Evolutionary conservation across 1,284 basidiomycete species (phyloP), one percentile per base, ranked within the genome.

Genomic region (Trichosporon asahii): DNA sequence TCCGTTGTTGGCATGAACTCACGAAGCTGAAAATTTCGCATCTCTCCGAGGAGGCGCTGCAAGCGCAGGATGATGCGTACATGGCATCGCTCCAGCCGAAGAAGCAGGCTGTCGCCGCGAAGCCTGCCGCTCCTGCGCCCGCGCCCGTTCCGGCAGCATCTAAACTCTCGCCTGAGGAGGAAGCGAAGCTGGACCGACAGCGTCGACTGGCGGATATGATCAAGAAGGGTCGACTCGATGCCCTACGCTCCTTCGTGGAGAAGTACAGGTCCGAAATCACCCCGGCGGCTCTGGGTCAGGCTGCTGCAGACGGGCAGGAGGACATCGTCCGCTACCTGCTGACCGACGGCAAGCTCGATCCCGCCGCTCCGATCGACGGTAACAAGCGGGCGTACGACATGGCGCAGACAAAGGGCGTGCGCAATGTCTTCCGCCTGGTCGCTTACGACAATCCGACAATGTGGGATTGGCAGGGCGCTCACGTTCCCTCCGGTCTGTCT

Each of bases 391-490:
- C 97, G 0, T 99, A 98, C 83, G 94, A 99, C 78, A 83, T 96
- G 18, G 89, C 93, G 15, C 84, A 87, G 23, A 89, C 88, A 18
- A 89, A 90, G 66, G 86, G 82, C 0, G 87, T 91, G 0, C 89
- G 96, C 31, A 92, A 97, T 79, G 88, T 93, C 44, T 99, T 98
- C 83, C 89, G 96, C 40, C 89, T 94, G 1, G 88, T 89, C 74
- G 94, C 94, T 4, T 90, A 89, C 61, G 86, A 88, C 18, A 88
- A 95, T 77, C 91, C 93, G 0, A 91, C 91, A 37, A 89, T 89
- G 89, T 94, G 90, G 89, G 91, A 96, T 80, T 99, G 97, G 97
- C 89, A 89, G 0, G 86, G 87, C 0, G 95, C 88, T 0, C 89
- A 89, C 27, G 90, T 99, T 0, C 93, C 95, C 0, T 92, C 90